Percentiles rank a stretch among this genome's conserved stretches.
Conservation (phyloP, 2,329 filamentous ascomycete genomes). For the Hypoxylon sp. region DNA sequence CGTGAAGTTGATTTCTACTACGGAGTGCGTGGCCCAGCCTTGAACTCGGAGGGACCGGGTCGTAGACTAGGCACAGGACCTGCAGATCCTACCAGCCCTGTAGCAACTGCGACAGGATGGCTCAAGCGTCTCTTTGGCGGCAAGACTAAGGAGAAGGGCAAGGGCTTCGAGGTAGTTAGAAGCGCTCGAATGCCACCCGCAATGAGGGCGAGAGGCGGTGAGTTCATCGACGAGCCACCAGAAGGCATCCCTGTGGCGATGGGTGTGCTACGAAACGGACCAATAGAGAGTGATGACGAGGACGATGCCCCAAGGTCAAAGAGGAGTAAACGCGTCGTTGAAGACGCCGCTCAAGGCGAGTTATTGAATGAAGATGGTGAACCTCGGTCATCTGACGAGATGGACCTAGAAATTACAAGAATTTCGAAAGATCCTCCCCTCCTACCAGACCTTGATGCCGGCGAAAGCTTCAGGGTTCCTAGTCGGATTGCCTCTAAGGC, state of each 20-base stretch:
- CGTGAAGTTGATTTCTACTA: slow-evolving; percentile 98
- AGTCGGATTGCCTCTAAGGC: slow-evolving; percentile 74
- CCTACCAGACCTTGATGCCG: slow-evolving; percentile 72
- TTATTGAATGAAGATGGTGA: slow-evolving; percentile 64
- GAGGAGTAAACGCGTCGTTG: slow-evolving; percentile 52
- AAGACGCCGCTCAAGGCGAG: slow-evolving; percentile 56
- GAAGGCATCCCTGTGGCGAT: slow-evolving; percentile 76
- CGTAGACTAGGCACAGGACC: slow-evolving; percentile 93
- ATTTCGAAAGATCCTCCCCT: slow-evolving; percentile 67
- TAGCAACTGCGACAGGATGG: slow-evolving; percentile 92
- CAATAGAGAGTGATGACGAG: slow-evolving; percentile 75
- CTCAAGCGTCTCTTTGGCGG: slow-evolving; percentile 83
- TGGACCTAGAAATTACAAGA: slow-evolving; percentile 55
- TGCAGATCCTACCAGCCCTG: slow-evolving; percentile 91
- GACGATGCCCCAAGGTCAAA: slow-evolving; percentile 59
- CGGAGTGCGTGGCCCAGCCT: slow-evolving; percentile 86
- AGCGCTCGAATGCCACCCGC: slow-evolving; percentile 88
- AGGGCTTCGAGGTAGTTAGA: slow-evolving; percentile 96
- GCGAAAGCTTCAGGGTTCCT: slow-evolving; percentile 73
- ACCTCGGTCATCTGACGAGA: slow-evolving; percentile 60
- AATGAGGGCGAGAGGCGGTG: slow-evolving; percentile 70
- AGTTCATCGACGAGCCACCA: slow-evolving; percentile 76
- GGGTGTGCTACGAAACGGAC: slow-evolving; percentile 71
- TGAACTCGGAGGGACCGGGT: slow-evolving; percentile 85
- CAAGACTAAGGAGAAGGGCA: slow-evolving; percentile 93